Base-by-base conservation (phyloP, 1,284 basidiomycete genomes). In the Cutaneotrichosporon arboriforme region DNA sequence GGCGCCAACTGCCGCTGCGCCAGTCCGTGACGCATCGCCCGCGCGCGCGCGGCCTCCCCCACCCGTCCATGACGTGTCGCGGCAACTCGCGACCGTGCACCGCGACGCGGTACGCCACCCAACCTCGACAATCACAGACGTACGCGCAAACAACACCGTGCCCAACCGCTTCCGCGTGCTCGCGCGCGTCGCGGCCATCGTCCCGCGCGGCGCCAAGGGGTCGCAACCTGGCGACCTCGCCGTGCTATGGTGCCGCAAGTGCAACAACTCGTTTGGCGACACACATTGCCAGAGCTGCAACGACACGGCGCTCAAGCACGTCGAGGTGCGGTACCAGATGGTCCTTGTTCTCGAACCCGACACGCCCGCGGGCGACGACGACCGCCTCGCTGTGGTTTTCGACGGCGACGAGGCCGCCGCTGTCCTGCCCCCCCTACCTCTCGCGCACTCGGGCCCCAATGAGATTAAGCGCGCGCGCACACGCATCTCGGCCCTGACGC, bases 161-260 rank as follows among this genome's bases (percentile, higher is more conserved):
- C 64, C 65, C 4, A 70, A 72, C 48, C 60, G 59, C 44, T 67
- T 61, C 54, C 60, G 62, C 20, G 50, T 67, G 10, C 58, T 48
- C 4, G 67, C 65, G 21, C 54, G 64, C 23, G 64, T 72, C 17
- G 49, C 49, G 4, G n/a, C 26, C 7, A 22, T 59, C 17, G 8
- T 46, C 13, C 23, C 44, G 9, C 41, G 52, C 20, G 41, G 43
- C 18, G 38, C 31, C n/a, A 47, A 50, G 21, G 38, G 35, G 8
- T 33, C 33, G 14, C 4, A 23, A 22, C 40, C 22, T 9, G 26
- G 20, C 8, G 50, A 53, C 18, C 34, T 54, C 15, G 57, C 57
- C 3, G 45, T 59, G 12, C 38, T 53, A 4, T 52, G 42, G 35
- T 59, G 57, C 49, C 20, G 8, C 8, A 38, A 36, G 34, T 59